These are phyloP conservation scores for Citeromyces hawaiiensis DNA, from an alignment of 1,139 yeast species.

Conservation along the genomic window DNA sequence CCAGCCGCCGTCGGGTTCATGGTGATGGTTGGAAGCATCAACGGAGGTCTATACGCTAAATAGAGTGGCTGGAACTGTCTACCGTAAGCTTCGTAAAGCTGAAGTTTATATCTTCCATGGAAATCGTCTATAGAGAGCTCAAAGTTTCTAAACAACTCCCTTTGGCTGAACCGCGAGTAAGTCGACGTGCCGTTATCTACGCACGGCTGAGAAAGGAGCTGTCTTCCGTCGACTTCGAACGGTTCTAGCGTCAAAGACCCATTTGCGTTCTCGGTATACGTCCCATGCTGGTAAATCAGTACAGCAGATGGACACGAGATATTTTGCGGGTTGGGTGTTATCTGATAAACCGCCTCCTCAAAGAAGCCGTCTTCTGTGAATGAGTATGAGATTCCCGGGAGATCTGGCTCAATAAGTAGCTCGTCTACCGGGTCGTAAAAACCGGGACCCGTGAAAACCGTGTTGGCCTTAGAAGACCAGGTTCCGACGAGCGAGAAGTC, in stretches of 20 bases:
- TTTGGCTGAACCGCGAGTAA: slow-evolving; percentile 62
- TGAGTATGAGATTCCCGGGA: slow-evolving; percentile 88
- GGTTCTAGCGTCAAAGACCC: slow-evolving; percentile 67
- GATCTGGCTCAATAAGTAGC: slow-evolving; percentile 82
- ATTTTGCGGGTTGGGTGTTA: slow-evolving; percentile 54
- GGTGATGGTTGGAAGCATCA: too few relatives aligned
- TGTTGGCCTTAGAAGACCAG: slow-evolving; percentile 87
- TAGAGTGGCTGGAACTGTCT: too few relatives aligned
- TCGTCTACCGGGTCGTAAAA: slow-evolving; percentile 95
- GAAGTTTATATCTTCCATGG: too few relatives aligned
- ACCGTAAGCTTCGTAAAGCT: too few relatives aligned
- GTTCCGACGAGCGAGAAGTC: slow-evolving; percentile 53
- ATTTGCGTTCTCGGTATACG: slow-evolving; percentile 44
- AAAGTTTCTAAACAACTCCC: slow-evolving; percentile 47
- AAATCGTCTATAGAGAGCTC: too few relatives aligned
- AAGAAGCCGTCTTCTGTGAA: slow-evolving; percentile 85
- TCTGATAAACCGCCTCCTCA: slow-evolving; percentile 82
- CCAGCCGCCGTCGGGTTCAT: too few relatives aligned
- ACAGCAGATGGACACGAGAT: slow-evolving; percentile 81
- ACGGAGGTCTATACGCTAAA: too few relatives aligned
- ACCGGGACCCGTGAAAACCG: slow-evolving; percentile 95
- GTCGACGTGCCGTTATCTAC: slow-evolving; percentile 36
- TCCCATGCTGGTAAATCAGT: slow-evolving; percentile 81
- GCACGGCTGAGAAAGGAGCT: slow-evolving; percentile 81
- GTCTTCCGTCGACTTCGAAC: slow-evolving; percentile 83